These are phyloP conservation scores for Sisymbrium irio DNA, from an alignment of 345 rosid genomes.

Conservation along the genomic window DNA sequence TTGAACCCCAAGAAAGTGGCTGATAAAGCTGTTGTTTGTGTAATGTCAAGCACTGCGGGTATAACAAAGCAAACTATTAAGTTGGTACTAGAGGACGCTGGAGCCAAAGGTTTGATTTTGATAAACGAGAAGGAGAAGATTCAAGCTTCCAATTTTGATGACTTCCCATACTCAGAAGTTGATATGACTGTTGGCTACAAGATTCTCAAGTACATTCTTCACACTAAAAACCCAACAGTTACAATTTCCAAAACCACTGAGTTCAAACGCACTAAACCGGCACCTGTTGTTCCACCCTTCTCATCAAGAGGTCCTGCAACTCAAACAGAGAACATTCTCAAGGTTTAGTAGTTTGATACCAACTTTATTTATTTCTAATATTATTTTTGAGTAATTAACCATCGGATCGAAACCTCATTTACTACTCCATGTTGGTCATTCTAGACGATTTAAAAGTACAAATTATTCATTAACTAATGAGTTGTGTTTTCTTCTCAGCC, in stretches of 20 bases:
- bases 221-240: slow-evolving; percentile 46
- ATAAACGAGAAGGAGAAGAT: slow-evolving; percentile 37
- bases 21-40: slow-evolving; percentile 62
- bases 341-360: slow-evolving; percentile 38
- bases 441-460: not conserved
- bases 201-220: slow-evolving; percentile 52
- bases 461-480: not conserved
- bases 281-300: slow-evolving; percentile 77
- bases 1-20: slow-evolving; percentile 54
- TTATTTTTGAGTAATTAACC: not conserved
- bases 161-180: slow-evolving; percentile 59
- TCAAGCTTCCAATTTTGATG: slow-evolving; percentile 59
- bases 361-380: not conserved
- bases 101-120: slow-evolving; percentile 63
- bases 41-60: slow-evolving; percentile 31
- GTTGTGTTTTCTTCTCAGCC: slow-evolving; percentile 44
- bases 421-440: not conserved
- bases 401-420: not conserved
- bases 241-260: slow-evolving; percentile 32
- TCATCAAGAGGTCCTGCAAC: slow-evolving; percentile 79
- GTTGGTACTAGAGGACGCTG: slow-evolving; percentile 61
- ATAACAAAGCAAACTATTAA: slow-evolving; percentile 44
- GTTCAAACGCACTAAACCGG: slow-evolving; percentile 47
- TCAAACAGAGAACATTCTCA: slow-evolving; percentile 69
- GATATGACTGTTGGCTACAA: slow-evolving; percentile 41